A percentile compares a stretch with the other conserved stretches of the same genome.
Evolutionary conservation across 2,329 filamentous ascomycete species (phyloP).

Genomic region (Didymella segeticola): DNA sequence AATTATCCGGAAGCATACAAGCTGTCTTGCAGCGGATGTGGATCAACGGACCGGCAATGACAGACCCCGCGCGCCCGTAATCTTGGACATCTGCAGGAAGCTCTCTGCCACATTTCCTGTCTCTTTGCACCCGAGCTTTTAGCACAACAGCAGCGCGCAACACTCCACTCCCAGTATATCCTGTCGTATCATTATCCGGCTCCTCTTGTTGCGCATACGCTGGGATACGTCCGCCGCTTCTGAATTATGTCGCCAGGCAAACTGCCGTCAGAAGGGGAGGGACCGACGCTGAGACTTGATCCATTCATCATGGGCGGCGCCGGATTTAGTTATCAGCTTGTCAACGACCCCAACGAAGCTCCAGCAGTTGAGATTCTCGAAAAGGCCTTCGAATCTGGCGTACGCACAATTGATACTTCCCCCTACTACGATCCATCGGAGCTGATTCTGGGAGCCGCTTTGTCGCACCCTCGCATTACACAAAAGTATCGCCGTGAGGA

Average conservation of each 20-base stretch:
- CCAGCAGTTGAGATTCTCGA: constrained; percentile 1
- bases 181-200: neutral
- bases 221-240: neutral
- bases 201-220: neutral
- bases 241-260: neutral
- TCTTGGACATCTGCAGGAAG: neutral
- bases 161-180: neutral
- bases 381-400: neutral
- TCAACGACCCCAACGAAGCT: neutral
- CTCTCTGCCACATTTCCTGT: neutral
- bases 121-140: neutral
- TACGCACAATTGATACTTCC: constrained; percentile 4
- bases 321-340: constrained; percentile 3
- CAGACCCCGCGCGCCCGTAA: neutral
- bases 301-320: constrained; percentile 5
- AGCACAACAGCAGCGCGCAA: neutral
- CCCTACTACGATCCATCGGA: constrained; percentile 7
- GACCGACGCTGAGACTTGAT: neutral
- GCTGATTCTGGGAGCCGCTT: neutral
- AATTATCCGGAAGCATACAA: neutral
- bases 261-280: neutral
- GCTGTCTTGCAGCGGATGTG: neutral
- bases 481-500: constrained; percentile 1
- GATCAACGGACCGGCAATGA: neutral
- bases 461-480: neutral